Evolutionary conservation across 2,329 filamentous ascomycete species (phyloP).

Genomic region (Nothomitra cinnamomea): DNA sequence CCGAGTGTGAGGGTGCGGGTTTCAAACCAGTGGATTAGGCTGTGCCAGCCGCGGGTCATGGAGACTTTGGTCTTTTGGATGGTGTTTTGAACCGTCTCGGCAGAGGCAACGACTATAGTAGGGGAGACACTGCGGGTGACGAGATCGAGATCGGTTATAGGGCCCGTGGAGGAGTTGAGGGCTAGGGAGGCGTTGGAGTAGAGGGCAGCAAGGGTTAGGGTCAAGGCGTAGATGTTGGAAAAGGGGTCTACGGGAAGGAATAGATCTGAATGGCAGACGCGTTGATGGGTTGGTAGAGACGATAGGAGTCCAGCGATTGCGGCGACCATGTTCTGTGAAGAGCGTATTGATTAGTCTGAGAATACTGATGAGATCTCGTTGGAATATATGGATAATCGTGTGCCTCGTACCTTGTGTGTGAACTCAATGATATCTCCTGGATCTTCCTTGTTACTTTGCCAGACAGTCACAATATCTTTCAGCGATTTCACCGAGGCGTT

Average conservation of each 20-base stretch:
- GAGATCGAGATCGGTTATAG: constrained; percentile 50
- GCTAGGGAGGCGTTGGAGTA: constrained; percentile 74
- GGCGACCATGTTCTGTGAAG: constrained; percentile 58
- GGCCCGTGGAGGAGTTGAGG: constrained; percentile 72
- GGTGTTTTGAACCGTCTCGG: constrained; percentile 51
- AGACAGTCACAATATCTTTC: constrained; percentile 46
- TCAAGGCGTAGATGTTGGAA: constrained; percentile 60
- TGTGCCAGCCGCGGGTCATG: constrained; percentile 45
- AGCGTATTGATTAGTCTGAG: constrained; percentile 2
- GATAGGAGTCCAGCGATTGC: constrained; percentile 63
- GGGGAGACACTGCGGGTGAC: constrained; percentile 62
- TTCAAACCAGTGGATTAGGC: constrained; percentile 54
- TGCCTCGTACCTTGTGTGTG: constrained; percentile 40
- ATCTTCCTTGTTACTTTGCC: constrained; percentile 36
- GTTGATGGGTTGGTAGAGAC: constrained; percentile 57
- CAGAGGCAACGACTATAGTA: constrained; percentile 65
- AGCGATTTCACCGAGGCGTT: constrained; percentile 32
- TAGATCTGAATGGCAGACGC: constrained; percentile 56
- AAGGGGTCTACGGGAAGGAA: constrained; percentile 75
- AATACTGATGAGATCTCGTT: constrained; percentile 1
- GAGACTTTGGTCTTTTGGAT: constrained; percentile 44
- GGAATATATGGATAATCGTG: background rate
- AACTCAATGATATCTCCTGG: constrained; percentile 63
- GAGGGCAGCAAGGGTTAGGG: constrained; percentile 64
- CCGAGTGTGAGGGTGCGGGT: constrained; percentile 46